Conservation (phyloP, 257 asterid genomes). For the Agastache rugosa region DNA sequence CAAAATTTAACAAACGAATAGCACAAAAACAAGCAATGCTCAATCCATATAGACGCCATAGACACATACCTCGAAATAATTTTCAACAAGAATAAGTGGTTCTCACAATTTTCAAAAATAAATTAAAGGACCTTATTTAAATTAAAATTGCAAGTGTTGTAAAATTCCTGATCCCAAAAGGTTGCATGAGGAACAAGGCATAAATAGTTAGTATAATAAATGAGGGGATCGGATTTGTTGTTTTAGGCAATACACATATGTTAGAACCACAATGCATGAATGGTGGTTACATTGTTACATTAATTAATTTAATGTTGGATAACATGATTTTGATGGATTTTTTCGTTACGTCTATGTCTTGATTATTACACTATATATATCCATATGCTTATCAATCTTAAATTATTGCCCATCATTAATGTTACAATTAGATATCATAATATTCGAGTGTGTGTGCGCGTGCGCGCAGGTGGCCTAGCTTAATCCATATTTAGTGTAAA, state of each 20-base stretch:
- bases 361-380: conserved; percentile 1
- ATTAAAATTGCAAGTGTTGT: neutral
- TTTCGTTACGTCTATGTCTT: neutral
- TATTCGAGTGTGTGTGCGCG: too few relatives aligned
- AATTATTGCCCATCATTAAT: neutral
- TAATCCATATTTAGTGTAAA: too few relatives aligned
- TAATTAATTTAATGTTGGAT: conserved; percentile 28
- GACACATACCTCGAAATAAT: conserved; percentile 18
- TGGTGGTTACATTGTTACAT: conserved; percentile 20
- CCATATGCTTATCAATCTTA: neutral
- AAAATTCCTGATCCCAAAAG: conserved; percentile 34
- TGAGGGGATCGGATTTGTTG: conserved; percentile 27
- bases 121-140: conserved; percentile 7
- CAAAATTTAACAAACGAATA: neutral
- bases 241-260: conserved; percentile 13
- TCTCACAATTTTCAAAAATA: neutral
- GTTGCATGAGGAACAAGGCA: conserved; percentile 45
- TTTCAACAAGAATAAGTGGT: conserved; percentile 16
- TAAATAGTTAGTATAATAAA: conserved; percentile 27
- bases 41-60: neutral
- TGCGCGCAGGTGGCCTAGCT: too few relatives aligned
- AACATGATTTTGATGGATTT: conserved; percentile 32
- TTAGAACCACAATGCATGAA: conserved; percentile 7
- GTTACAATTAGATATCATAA: neutral
- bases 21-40: neutral